Base-by-base conservation (phyloP, 2,329 filamentous ascomycete species). In the Pochonia chlamydosporia region DNA sequence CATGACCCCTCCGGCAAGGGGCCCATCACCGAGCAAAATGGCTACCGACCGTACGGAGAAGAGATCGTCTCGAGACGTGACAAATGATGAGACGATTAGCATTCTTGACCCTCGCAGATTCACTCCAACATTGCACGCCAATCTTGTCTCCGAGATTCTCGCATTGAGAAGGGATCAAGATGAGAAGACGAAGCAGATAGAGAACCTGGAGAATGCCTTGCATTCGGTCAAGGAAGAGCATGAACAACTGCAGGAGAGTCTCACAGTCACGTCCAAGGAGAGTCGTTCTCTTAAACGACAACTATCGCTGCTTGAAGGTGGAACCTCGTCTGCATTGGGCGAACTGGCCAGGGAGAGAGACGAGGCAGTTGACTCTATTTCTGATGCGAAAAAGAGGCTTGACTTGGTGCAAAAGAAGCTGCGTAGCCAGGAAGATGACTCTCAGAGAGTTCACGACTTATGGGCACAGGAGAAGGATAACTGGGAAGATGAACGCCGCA, bases 71-170 rank as follows among this genome's bases (percentile, higher is more conserved):
- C 72, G 75, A 49, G 83, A 89, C 61, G 66, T 80, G 21, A 69
- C 72, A 20, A 77, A 70, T 46, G 82, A 92, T 54, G 86, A 92
- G 52, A 80, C 72, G 39, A 82, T 90, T 49, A 77, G 79, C 55
- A 82, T 89, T 20, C 73, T 96, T 25, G 93, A 99, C 61, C 90
- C 93, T 3, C 82, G 92, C 47, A 81, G 93, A 31, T 96, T 99
- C 61, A 99, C 93, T 0, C 93, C 93, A 1, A 97, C 91, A 0
- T 71, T 99, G 10, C 93, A 97, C 64, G 93, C 93, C 8, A 96
- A 89, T 43, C 73, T 99, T 6, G 92, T 99, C 1, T 92, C 92
- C 0, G 93, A 99, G 65, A 99, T 99, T 52, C 73, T 99, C 33
- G 82, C 84, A 2, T 70, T 99, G 43, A 82, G 91, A 20, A 79